A percentile compares a stretch with the other conserved stretches of the same genome.
phyloP scores from a whole-genome alignment of 1,284 basidiomycete species.

The Gymnopus androsaceus region DNA sequence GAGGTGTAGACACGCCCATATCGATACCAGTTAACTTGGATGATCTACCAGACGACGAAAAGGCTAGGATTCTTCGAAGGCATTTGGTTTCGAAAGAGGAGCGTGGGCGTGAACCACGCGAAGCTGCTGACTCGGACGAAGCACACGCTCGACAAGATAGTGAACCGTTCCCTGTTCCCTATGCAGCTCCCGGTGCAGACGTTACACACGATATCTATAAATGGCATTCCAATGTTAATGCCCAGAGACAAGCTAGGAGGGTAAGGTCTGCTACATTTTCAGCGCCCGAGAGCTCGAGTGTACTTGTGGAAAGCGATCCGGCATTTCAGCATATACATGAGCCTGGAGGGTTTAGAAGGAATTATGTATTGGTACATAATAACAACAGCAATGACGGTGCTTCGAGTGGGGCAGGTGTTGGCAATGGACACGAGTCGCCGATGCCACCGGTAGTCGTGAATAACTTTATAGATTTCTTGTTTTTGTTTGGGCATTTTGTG shows the following conservation, averaged over 20 bases:
- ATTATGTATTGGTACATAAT: conserved; percentile 79
- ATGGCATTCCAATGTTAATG: conserved; percentile 83
- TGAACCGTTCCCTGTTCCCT: conserved; percentile 81
- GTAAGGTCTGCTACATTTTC: conserved; percentile 75
- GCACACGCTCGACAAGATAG: conserved; percentile 45
- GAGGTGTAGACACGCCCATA: conserved; percentile 32
- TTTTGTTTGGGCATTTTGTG: conserved; percentile 92
- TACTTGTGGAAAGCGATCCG: too few relatives aligned
- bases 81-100: conserved; percentile 82
- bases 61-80: conserved; percentile 75
- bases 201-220: conserved; percentile 95
- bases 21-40: conserved; percentile 49
- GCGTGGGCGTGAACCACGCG: conserved; percentile 38
- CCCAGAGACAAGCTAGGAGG: conserved; percentile 55
- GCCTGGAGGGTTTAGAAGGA: conserved; percentile 90
- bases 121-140: conserved; percentile 2
- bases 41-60: conserved; percentile 76
- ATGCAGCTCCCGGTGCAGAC: conserved; percentile 83
- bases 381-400: too few relatives aligned
- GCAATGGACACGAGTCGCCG: conserved; percentile 65
- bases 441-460: conserved; percentile 65
- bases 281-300: conserved; percentile 57
- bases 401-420: conserved; percentile 58
- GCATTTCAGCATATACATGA: conserved; percentile 88
- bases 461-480: conserved; percentile 92